Evolutionary conservation across 2,329 filamentous ascomycete species (phyloP), one percentile per base, ranked within the genome.

Genomic region (Trichoderma endophyticum): DNA sequence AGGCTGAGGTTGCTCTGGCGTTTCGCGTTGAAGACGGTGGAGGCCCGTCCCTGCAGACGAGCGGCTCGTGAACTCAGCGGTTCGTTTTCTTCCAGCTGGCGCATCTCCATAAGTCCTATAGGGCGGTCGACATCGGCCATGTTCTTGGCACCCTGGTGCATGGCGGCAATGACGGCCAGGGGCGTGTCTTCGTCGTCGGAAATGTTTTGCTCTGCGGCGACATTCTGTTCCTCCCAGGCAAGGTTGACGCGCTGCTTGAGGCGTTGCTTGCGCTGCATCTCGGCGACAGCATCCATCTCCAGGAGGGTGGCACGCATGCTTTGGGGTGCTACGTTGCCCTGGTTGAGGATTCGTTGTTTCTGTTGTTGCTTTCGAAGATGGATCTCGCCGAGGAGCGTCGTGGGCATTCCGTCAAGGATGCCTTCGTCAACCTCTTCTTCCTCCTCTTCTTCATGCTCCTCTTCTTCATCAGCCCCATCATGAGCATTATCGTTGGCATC

Each of bases 61-160:
- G 91, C 92, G 62, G 93, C 90, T 3, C 95, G 91, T 51, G 87
- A 87, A 77, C 92, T 94, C 24, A 98, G 84, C 0, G 96, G 95
- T 79, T 98, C 96, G 70, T 94, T 96, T 77, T 99, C 96, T 79
- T 99, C 96, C 75, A 96, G 83, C 72, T 97, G 92, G 61, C 93
- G 90, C 76, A 89, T 90, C 78, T 97, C 92, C 85, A 96, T 91
- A 71, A 96, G 81, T 5, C 93, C 93, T 6, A 94, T 80, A 0
- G 93, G 92, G 12, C 90, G 82, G 81, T 90, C 86, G 74, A 90
- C 77, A 82, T 88, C 86, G 71, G 85, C 84, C 73, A 86, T 80
- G 63, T 86, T 84, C 72, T 85, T 82, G 36, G 82, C 82, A 14
- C 86, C 86, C n/a, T 86, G 84, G 8, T 88, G 85, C 74, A 89